Percentiles rank a stretch among this genome's conserved stretches.
These are phyloP conservation scores for Stentor coeruleus DNA, from an alignment of 73 alveolate genomes.

Conservation along the genomic window DNA sequence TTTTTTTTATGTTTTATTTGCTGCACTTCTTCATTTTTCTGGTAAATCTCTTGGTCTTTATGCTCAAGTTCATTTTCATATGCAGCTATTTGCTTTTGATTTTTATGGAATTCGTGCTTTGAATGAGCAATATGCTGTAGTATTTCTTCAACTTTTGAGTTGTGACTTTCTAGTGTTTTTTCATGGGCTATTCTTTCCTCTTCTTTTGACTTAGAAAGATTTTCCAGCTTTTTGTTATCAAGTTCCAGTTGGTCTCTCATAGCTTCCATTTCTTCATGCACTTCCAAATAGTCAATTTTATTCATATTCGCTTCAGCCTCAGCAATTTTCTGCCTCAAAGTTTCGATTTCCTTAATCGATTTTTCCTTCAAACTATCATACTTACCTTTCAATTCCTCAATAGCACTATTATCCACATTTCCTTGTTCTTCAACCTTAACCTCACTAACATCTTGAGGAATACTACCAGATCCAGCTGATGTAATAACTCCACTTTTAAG, in stretches of 20 bases:
- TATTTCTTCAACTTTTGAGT: neutral
- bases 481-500: conserved; percentile 34
- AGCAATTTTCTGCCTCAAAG: neutral
- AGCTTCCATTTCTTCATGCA: conserved; percentile 17
- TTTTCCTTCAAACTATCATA: conserved; percentile 13
- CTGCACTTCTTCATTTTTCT: neutral
- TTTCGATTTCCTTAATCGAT: conserved; percentile 25
- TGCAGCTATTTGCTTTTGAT: neutral
- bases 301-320: conserved; percentile 19
- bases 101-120: neutral
- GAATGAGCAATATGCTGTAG: neutral
- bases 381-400: conserved; percentile 24
- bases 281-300: conserved; percentile 5
- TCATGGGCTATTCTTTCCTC: neutral
- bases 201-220: neutral
- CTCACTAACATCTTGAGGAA: neutral
- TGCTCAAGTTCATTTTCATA: neutral
- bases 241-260: conserved; percentile 3
- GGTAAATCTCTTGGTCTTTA: neutral
- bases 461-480: conserved; percentile 16
- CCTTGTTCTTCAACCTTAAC: neutral
- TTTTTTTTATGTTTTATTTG: neutral
- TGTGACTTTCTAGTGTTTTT: neutral
- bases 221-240: neutral
- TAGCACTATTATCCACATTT: neutral